phyloP scores from a whole-genome alignment of 805 yeast genomes.

The Ogataea chonburiensis region DNA sequence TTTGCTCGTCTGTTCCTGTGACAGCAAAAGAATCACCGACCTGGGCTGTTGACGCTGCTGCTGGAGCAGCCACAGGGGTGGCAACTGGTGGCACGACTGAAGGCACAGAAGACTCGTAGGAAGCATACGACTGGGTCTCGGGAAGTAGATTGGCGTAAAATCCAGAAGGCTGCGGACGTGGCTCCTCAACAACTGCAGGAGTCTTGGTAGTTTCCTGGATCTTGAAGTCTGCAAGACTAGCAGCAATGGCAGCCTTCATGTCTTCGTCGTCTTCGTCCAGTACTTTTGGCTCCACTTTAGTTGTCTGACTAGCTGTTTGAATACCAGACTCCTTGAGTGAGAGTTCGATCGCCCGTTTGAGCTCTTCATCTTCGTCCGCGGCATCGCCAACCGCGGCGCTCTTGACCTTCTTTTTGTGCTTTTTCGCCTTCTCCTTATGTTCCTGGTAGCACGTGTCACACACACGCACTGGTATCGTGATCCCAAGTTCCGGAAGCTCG shows the following conservation, averaged over 20 bases:
- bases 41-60: not conserved
- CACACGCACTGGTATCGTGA: slow-evolving; percentile 84
- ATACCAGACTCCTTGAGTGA: slow-evolving; percentile 58
- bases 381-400: slow-evolving; percentile 24
- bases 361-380: slow-evolving; percentile 70
- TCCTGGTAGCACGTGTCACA: slow-evolving; percentile 86
- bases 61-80: slow-evolving; percentile 1
- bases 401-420: slow-evolving; percentile 23
- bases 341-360: slow-evolving; percentile 73
- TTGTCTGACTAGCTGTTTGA: slow-evolving; percentile 1
- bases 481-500: slow-evolving; percentile 81
- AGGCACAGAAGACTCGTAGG: not conserved
- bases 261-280: slow-evolving; percentile 77
- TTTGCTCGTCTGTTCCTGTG: slow-evolving; percentile 64
- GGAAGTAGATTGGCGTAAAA: slow-evolving; percentile 30
- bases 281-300: slow-evolving; percentile 2
- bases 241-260: slow-evolving; percentile 91
- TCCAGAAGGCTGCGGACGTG: slow-evolving; percentile 25
- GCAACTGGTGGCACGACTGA: not conserved
- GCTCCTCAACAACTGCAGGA: not conserved
- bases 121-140: slow-evolving; percentile 1
- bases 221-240: slow-evolving; percentile 76
- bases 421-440: slow-evolving; percentile 40
- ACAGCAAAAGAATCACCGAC: slow-evolving; percentile 34
- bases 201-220: slow-evolving; percentile 12